Conservation (phyloP, 345 rosid species). For the Crucihimalaya himalaica region DNA sequence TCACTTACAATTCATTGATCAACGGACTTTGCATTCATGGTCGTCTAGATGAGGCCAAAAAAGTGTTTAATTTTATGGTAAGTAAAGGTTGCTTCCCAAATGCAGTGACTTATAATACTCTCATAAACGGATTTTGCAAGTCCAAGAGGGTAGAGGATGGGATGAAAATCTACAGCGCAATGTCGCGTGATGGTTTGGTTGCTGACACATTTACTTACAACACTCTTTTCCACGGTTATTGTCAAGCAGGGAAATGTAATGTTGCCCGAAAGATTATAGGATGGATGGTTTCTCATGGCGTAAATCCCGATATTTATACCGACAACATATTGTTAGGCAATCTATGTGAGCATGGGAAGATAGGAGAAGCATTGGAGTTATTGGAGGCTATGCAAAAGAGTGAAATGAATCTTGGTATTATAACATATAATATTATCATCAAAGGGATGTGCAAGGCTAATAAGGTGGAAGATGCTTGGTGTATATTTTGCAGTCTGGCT, state of each 20-base stretch:
- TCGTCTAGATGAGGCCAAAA: background rate
- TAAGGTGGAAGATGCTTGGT: conserved; percentile 13
- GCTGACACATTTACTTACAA: background rate
- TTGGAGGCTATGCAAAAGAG: background rate
- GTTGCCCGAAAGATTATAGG: background rate
- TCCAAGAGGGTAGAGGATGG: background rate
- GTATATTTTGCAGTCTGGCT: background rate
- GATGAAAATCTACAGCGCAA: background rate
- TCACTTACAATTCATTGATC: background rate
- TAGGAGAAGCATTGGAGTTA: background rate
- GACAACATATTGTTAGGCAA: background rate
- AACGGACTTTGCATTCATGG: background rate
- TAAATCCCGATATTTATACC: background rate
- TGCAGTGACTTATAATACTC: background rate
- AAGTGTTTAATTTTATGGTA: background rate
- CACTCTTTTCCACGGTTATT: background rate
- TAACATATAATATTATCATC: background rate
- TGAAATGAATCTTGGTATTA: background rate
- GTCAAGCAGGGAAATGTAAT: background rate
- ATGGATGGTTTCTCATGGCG: background rate
- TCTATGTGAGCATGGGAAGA: background rate
- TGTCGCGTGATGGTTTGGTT: background rate
- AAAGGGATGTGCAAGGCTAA: background rate
- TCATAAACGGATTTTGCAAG: background rate
- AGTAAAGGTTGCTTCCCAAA: background rate